Evolutionary conservation across 768 basidiomycete genomes (phyloP).

Genomic region (Lentinula boryana): DNA sequence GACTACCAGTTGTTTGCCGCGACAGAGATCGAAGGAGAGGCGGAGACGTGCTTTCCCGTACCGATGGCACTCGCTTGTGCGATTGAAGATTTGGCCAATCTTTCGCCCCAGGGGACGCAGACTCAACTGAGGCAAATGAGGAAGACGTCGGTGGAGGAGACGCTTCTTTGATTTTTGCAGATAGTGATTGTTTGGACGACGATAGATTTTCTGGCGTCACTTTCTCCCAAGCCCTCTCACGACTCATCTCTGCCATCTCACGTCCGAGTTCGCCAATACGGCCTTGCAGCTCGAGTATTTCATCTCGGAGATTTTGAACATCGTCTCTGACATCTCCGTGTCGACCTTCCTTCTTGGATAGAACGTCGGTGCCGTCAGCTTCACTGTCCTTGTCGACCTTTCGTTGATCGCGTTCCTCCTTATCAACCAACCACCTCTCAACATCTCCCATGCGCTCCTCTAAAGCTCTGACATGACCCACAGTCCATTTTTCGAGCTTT

Average conservation of each 20-base stretch:
- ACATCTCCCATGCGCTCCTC: conserved; percentile 90
- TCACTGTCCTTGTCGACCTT: neutral
- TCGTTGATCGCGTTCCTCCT: conserved; percentile 42
- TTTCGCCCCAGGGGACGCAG: neutral
- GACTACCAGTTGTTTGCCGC: conserved; percentile 25
- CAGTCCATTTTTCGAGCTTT: conserved; percentile 87
- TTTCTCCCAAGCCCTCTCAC: neutral
- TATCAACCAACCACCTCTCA: conserved; percentile 85
- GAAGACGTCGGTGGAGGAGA: neutral
- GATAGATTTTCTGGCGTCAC: neutral
- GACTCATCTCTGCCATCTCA: conserved; percentile 52
- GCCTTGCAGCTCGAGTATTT: conserved; percentile 67
- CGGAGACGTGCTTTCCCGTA: conserved; percentile 4
- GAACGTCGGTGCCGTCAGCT: conserved; percentile 6
- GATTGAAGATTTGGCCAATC: conserved; percentile 1
- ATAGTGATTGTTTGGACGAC: neutral
- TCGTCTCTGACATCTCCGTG: neutral
- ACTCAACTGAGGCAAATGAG: neutral
- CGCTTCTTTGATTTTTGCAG: neutral
- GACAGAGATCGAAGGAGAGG: conserved; percentile 2
- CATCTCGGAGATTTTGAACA: conserved; percentile 55
- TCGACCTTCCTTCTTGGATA: neutral
- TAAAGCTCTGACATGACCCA: conserved; percentile 82
- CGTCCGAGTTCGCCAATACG: conserved; percentile 70
- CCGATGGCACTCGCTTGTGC: conserved; percentile 1